Percentiles rank a stretch among this genome's conserved stretches.
Conservation (phyloP, 257 asterid genomes). For the Vinca minor region DNA sequence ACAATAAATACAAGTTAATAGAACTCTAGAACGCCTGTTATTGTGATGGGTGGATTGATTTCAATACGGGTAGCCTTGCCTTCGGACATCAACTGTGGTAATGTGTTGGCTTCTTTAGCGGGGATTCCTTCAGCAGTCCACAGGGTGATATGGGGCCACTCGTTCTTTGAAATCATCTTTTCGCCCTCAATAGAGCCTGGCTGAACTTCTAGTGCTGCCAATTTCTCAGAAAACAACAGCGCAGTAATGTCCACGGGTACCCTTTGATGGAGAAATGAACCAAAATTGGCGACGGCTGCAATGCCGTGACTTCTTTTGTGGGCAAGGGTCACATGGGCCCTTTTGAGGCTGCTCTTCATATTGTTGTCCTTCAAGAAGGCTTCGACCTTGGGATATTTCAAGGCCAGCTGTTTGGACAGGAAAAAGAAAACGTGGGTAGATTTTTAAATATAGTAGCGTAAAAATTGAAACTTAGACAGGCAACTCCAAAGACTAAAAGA, state of each 20-base stretch:
- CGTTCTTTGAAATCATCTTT: constrained; percentile 54
- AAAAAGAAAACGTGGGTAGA: neutral
- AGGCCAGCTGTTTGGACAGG: constrained; percentile 35
- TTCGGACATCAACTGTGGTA: constrained; percentile 48
- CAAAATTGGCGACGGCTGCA: constrained; percentile 65
- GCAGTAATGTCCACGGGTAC: constrained; percentile 55
- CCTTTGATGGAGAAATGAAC: constrained; percentile 41
- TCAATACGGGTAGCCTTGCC: constrained; percentile 74
- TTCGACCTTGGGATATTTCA: constrained; percentile 44
- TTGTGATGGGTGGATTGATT: constrained; percentile 58
- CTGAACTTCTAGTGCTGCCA: constrained; percentile 73
- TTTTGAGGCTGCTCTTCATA: constrained; percentile 43
- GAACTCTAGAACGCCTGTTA: constrained; percentile 62
- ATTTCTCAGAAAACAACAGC: constrained; percentile 49
- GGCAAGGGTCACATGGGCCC: constrained; percentile 84
- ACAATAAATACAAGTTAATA: constrained; percentile 24
- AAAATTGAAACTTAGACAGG: neutral
- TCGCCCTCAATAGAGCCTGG: constrained; percentile 71
- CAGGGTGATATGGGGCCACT: constrained; percentile 84
- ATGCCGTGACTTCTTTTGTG: constrained; percentile 89
- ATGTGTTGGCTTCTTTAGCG: constrained; percentile 67
- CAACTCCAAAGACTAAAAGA: neutral
- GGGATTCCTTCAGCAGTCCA: constrained; percentile 66
- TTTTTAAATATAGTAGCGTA: neutral
- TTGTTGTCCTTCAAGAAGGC: constrained; percentile 43